Evolutionary conservation across 2,329 filamentous ascomycete genomes (phyloP), one percentile per base, ranked within the genome.

Genomic region (Incumbomyces delicatus): DNA sequence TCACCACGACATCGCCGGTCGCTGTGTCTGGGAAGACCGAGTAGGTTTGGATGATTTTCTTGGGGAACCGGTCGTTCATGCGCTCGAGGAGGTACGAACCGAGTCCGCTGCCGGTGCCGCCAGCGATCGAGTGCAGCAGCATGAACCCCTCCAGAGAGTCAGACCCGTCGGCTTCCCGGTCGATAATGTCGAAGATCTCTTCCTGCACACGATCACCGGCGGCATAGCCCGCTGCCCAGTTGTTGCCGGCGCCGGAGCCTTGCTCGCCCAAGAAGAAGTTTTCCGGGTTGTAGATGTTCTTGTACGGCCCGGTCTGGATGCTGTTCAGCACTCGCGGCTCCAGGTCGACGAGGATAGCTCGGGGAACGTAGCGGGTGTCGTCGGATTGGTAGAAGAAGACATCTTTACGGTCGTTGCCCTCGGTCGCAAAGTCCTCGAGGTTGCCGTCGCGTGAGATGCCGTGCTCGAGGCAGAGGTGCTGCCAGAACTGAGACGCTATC

Each of bases 341-440:
- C 33, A 98, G 74, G 64, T 98, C 92, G 53, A 98, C 84, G 43
- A 98, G 73, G 59, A 98, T 96, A 40, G 92, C 90, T 62, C 92
- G 80, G 10, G 92, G 92, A 56, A 98, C 96, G 68, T 98, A 98
- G 70, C 92, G 80, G 49, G 92, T 98, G 64, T 98, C 92, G 73
- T 98, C 92, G 63, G 89, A 96, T 75, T 83, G 90, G 72, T 96
- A 98, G 77, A 95, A 96, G 71, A 96, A 96, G 51, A 98, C 92
- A 68, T 98, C 92, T 66, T 98, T 98, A 58, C 92, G 83, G 69
- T 98, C 92, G 56, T 90, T 89, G 62, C 92, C 92, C 67, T 96
- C 92, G 41, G 88, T 95, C 62, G 92, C 92, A 71, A 95, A 95
- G 66, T 95, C 89, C 64, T 95, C 89, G 49, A 98, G 77, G 65